phyloP scores from a whole-genome alignment of 495 filamentous ascomycete genomes.

The Lichina pygmaea region DNA sequence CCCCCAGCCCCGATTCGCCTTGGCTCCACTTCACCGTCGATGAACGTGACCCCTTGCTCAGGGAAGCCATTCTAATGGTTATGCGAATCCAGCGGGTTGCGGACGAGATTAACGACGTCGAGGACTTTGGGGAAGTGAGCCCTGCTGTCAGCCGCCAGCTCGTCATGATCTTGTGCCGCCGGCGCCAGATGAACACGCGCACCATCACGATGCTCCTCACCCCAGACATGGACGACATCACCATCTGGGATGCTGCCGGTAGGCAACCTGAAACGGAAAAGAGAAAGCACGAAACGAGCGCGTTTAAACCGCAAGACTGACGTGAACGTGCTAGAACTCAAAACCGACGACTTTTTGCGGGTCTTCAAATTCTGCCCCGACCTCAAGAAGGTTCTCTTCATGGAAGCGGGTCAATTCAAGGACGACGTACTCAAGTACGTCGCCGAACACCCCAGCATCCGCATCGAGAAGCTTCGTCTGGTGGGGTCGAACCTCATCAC shows the following conservation, averaged over 20 bases:
- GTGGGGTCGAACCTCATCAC: slow-evolving; percentile 58
- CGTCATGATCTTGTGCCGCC: slow-evolving; percentile 56
- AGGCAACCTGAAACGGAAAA: slow-evolving; percentile 6
- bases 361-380: slow-evolving; percentile 52
- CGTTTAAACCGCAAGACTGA: slow-evolving; percentile 3
- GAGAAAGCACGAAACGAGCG: too few relatives aligned
- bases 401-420: slow-evolving; percentile 70
- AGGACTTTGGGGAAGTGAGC: slow-evolving; percentile 62
- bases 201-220: slow-evolving; percentile 61
- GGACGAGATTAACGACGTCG: slow-evolving; percentile 52
- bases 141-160: slow-evolving; percentile 38
- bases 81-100: slow-evolving; percentile 32
- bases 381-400: slow-evolving; percentile 39
- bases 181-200: slow-evolving; percentile 36
- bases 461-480: slow-evolving; percentile 34
- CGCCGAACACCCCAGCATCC: slow-evolving; percentile 29
- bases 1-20: too few relatives aligned
- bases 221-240: slow-evolving; percentile 32
- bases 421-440: slow-evolving; percentile 58
- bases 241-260: slow-evolving; percentile 58
- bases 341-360: slow-evolving; percentile 44
- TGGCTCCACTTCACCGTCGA: too few relatives aligned
- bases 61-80: too few relatives aligned
- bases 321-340: slow-evolving; percentile 22
- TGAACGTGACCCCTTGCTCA: too few relatives aligned